These are phyloP conservation scores for Cytospora mali DNA, from an alignment of 2,329 filamentous ascomycete genomes.

Conservation along the genomic window DNA sequence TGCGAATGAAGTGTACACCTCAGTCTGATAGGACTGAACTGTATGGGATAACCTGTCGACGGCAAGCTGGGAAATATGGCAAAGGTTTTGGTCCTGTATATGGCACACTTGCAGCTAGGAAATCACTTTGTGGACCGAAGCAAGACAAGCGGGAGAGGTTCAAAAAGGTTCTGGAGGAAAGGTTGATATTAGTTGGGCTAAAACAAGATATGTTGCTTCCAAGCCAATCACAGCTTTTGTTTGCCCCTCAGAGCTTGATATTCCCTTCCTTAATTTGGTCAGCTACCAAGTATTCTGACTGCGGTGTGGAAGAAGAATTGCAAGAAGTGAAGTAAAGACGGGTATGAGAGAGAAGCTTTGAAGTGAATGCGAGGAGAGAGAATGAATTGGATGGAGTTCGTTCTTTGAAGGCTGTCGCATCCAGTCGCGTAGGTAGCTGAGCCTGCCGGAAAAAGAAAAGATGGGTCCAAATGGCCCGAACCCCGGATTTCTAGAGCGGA, in stretches of 20 bases:
- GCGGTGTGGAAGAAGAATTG: background rate
- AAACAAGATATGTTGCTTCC: background rate
- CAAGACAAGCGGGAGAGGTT: background rate
- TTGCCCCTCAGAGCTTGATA: background rate
- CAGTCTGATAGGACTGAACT: background rate
- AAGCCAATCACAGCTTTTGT: background rate
- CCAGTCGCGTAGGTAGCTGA: background rate
- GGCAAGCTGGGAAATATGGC: background rate
- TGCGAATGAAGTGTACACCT: background rate
- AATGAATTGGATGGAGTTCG: too few relatives aligned
- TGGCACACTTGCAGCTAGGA: conserved; percentile 1
- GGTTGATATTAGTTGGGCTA: conserved; percentile 1
- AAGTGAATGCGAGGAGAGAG: background rate
- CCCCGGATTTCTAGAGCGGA: conserved; percentile 16
- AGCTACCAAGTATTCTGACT: background rate
- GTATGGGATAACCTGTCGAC: background rate
- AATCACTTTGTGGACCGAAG: conserved; percentile 3
- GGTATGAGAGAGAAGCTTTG: background rate
- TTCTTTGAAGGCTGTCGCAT: background rate
- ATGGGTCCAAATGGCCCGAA: background rate
- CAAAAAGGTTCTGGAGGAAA: background rate
- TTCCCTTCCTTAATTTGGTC: background rate
- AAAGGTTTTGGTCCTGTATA: background rate
- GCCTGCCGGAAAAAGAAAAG: background rate
- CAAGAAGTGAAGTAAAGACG: background rate